phyloP scores from a whole-genome alignment of 2,329 filamentous ascomycete species.

The Aureobasidium sp. region DNA sequence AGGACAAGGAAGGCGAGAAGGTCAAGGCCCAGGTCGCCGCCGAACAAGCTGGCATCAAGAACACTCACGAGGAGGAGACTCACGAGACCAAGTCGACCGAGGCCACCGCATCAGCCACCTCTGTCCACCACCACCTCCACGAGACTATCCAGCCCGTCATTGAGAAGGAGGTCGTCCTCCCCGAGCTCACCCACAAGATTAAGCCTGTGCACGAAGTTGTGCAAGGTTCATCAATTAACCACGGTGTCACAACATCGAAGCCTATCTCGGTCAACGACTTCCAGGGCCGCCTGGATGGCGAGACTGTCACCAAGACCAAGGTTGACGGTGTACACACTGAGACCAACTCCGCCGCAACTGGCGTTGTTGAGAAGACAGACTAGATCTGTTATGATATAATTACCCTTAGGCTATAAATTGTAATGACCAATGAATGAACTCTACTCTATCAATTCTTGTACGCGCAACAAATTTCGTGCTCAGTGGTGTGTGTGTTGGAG shows the following conservation, averaged over 20 bases:
- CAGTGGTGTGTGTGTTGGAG: too few species aligned
- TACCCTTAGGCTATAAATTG: not conserved
- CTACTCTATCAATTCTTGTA: too few species aligned
- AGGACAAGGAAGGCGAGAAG: conserved; percentile 33
- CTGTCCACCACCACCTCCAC: conserved; percentile 57
- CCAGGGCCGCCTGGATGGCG: conserved; percentile 14
- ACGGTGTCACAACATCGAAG: conserved; percentile 17
- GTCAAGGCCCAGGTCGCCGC: conserved; percentile 17
- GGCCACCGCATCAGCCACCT: conserved; percentile 49
- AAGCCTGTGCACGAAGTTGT: conserved; percentile 59
- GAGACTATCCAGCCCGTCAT: conserved; percentile 64
- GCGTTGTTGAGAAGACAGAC: not conserved
- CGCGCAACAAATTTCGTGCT: too few species aligned
- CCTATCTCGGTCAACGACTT: conserved; percentile 22
- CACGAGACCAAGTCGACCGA: conserved; percentile 40
- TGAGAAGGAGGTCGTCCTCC: conserved; percentile 58
- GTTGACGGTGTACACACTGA: not conserved
- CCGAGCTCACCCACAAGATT: conserved; percentile 60
- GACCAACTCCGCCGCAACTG: not conserved
- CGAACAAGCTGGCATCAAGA: conserved; percentile 15
- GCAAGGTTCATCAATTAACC: conserved; percentile 14
- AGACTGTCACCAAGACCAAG: not conserved
- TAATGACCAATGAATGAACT: not conserved
- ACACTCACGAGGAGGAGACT: conserved; percentile 14
- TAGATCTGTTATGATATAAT: not conserved